phyloP scores from a whole-genome alignment of 1,139 yeast genomes.

The Candida sp. region DNA sequence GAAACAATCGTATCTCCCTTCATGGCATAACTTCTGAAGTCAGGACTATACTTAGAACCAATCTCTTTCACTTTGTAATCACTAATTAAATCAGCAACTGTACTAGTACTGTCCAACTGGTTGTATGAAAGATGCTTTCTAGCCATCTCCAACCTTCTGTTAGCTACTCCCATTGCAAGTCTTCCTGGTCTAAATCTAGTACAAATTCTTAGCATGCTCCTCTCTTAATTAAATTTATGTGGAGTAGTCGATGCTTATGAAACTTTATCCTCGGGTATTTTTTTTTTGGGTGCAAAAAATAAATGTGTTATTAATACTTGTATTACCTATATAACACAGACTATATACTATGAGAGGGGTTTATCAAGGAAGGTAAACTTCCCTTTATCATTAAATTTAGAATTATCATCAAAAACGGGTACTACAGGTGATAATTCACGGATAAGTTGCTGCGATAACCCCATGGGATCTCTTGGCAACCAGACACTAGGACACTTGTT shows the following conservation, averaged over 20 bases:
- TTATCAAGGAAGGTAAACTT: constrained; percentile 49
- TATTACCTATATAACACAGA: background rate
- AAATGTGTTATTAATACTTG: background rate
- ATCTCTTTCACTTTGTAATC: background rate
- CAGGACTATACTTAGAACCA: constrained; percentile 34
- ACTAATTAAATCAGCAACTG: background rate
- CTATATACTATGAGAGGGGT: constrained; percentile 44
- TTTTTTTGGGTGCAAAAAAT: background rate
- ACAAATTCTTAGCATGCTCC: background rate
- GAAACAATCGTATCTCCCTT: constrained; percentile 70
- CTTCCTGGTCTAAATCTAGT: background rate
- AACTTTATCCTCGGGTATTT: background rate
- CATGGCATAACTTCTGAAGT: constrained; percentile 36
- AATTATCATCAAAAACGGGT: constrained; percentile 62
- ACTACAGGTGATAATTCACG: constrained; percentile 41
- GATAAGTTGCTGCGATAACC: constrained; percentile 64
- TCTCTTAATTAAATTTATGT: background rate
- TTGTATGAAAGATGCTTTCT: background rate
- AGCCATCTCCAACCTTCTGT: background rate
- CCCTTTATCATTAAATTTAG: constrained; percentile 61
- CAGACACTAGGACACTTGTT: constrained; percentile 72
- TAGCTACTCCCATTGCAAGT: background rate
- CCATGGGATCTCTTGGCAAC: constrained; percentile 87
- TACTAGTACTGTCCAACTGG: background rate
- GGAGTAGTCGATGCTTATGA: background rate